Percentiles rank a stretch among this genome's conserved stretches.
Evolutionary conservation across 2,329 filamentous ascomycete genomes (phyloP).

Genomic region (Microsporum canis): DNA sequence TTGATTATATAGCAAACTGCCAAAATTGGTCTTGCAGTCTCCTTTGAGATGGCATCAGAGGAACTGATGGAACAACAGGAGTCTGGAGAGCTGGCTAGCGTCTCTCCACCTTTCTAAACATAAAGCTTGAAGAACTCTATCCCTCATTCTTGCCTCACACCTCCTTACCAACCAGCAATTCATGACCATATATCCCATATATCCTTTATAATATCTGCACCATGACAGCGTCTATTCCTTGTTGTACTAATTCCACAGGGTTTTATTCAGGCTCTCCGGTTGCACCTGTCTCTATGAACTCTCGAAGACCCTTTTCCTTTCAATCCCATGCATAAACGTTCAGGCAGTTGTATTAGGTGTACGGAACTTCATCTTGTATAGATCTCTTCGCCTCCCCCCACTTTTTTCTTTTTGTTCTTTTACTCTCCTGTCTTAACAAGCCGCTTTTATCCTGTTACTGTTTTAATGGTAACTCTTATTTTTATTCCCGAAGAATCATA

Average conservation of each 20-base stretch:
- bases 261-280: neutral
- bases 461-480: neutral
- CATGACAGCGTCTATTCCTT: neutral
- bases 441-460: neutral
- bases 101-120: slow-evolving; percentile 41
- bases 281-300: neutral
- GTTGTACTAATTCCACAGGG: neutral
- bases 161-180: neutral
- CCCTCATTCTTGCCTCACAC: neutral
- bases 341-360: slow-evolving; percentile 3
- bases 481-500: neutral
- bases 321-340: slow-evolving; percentile 3
- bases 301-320: neutral
- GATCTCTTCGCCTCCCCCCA: neutral
- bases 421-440: slow-evolving; percentile 2
- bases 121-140: neutral
- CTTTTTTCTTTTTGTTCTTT: neutral
- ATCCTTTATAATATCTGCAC: neutral
- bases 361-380: slow-evolving; percentile 4
- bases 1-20: slow-evolving; percentile 61
- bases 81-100: slow-evolving; percentile 32
- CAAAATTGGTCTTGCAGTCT: slow-evolving; percentile 89
- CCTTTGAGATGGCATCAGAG: slow-evolving; percentile 73
- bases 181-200: neutral
- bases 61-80: slow-evolving; percentile 81